Evolutionary conservation across 2,329 filamentous ascomycete species (phyloP), one percentile per base, ranked within the genome.

Genomic region (Fusarium pininemorale): DNA sequence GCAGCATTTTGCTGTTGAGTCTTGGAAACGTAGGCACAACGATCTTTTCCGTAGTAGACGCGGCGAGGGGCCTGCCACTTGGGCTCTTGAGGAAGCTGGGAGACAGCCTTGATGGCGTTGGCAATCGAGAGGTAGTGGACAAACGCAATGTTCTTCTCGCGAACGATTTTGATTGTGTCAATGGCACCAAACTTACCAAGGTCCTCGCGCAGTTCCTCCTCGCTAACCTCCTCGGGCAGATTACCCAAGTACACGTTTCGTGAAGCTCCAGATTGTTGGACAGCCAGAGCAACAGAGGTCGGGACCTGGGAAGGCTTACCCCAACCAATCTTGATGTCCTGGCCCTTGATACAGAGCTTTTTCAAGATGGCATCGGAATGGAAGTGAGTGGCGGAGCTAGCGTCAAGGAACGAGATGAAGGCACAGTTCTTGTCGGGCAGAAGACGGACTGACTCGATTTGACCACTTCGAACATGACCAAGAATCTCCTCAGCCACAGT

Each of bases 241-340:
- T 98, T 98, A 61, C 96, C 96, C 48, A 99, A 88, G 81, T 99
- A 99, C 39, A 99, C 96, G 81, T 99, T 99, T 74, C 96, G 91
- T 24, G 96, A 99, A 37, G 96, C 96, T 59, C 95, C 95, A 18
- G 95, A 98, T 84, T 99, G 96, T 85, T 99, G 96, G 38, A 98
- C 96, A 53, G 96, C 96, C 66, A 98, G 88, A n/a, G 95, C 95
- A 53, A 99, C 96, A 5, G 96, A 98, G 6, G 96, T 98, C 7
- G 96, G 96, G 2, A 99, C 96, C 84, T 98, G 96, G 7, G 96
- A 98, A 38, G 96, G 96, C 85, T 99, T 99, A 73, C 96, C 96
- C 96, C 96, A 99, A 72, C 96, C 96, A 79, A 99, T 95, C 88
- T 99, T 99, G 87, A 99, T 98, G 82, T 99, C 96, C 86, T 98